These are phyloP conservation scores for Euphrasia confusa DNA, from an alignment of 257 asterid species.

Conservation along the genomic window DNA sequence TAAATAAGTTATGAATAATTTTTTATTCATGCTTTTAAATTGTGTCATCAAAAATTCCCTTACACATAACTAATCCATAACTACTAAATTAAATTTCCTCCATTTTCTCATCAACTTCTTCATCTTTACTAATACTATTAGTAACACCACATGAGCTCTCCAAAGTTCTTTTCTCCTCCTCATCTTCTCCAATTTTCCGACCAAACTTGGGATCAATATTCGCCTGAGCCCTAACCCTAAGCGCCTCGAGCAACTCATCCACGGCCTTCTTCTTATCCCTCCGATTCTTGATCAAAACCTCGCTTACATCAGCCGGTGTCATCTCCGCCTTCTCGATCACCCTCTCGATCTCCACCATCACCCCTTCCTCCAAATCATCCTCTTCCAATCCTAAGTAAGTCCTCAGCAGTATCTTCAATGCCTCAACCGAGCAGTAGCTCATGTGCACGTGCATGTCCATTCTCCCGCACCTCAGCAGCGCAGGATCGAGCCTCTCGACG, in stretches of 20 bases:
- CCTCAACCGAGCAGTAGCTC: slow-evolving; percentile 64
- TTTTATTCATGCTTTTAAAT: too few species aligned
- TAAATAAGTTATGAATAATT: too few species aligned
- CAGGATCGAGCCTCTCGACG: slow-evolving; percentile 90
- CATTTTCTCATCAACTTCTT: slow-evolving; percentile 22
- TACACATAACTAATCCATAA: background rate
- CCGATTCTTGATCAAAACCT: slow-evolving; percentile 72
- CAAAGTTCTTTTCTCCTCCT: slow-evolving; percentile 55
- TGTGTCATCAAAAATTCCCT: background rate
- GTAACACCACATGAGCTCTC: slow-evolving; percentile 25
- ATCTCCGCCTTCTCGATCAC: slow-evolving; percentile 58
- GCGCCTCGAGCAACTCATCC: slow-evolving; percentile 43
- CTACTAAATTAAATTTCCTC: background rate
- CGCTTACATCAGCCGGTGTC: slow-evolving; percentile 95
- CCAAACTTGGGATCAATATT: too few species aligned
- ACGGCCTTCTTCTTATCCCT: slow-evolving; percentile 53
- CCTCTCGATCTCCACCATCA: slow-evolving; percentile 37
- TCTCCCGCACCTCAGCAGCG: slow-evolving; percentile 82
- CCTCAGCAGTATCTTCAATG: slow-evolving; percentile 63
- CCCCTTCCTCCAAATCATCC: slow-evolving; percentile 33
- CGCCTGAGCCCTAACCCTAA: slow-evolving; percentile 47
- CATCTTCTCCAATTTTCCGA: too few species aligned
- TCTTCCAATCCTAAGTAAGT: slow-evolving; percentile 62
- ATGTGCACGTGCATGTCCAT: slow-evolving; percentile 96
- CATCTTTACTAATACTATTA: slow-evolving; percentile 16